These are phyloP conservation scores for Lactarius tabidus DNA, from an alignment of 768 basidiomycete genomes.

Conservation along the genomic window DNA sequence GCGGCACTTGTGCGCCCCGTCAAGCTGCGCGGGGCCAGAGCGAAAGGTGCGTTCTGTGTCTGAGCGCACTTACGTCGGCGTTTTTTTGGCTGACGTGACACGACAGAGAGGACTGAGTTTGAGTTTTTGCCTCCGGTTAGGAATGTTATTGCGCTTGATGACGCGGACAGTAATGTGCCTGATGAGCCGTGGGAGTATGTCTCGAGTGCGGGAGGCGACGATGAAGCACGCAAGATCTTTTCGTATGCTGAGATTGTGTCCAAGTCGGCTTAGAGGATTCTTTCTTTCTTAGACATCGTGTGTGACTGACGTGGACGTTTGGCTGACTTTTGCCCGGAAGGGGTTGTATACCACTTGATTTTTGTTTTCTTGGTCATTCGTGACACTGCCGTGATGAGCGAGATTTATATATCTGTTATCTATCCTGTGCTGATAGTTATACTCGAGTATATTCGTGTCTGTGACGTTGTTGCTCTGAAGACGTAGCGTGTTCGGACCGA, in stretches of 20 bases:
- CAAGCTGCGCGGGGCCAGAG: slow-evolving; percentile 29
- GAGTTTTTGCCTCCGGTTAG: slow-evolving; percentile 52
- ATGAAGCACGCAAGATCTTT: slow-evolving; percentile 29
- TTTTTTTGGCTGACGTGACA: not conserved
- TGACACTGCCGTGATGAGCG: slow-evolving; percentile 6
- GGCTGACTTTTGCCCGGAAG: slow-evolving; percentile 6
- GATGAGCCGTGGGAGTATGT: slow-evolving; percentile 63
- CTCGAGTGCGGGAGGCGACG: slow-evolving; percentile 39
- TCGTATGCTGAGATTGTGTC: slow-evolving; percentile 43
- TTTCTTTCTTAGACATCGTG: slow-evolving; percentile 1
- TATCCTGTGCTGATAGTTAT: slow-evolving; percentile 10
- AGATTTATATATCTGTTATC: slow-evolving; percentile 14
- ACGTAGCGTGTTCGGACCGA: not conserved
- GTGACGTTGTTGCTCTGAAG: not conserved
- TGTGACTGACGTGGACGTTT: slow-evolving; percentile 11
- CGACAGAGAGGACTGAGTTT: slow-evolving; percentile 45
- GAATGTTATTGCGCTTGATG: slow-evolving; percentile 57
- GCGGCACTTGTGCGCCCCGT: slow-evolving; percentile 29
- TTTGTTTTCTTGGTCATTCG: not conserved
- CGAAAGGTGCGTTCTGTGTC: slow-evolving; percentile 36
- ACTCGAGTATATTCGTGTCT: slow-evolving; percentile 8
- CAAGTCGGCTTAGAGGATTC: slow-evolving; percentile 25
- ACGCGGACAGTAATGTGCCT: slow-evolving; percentile 38
- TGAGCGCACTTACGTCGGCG: not conserved
- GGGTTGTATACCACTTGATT: slow-evolving; percentile 12